Conservation (phyloP, 2,329 filamentous ascomycete genomes). For the Neopestalotiopsis clavispora region DNA sequence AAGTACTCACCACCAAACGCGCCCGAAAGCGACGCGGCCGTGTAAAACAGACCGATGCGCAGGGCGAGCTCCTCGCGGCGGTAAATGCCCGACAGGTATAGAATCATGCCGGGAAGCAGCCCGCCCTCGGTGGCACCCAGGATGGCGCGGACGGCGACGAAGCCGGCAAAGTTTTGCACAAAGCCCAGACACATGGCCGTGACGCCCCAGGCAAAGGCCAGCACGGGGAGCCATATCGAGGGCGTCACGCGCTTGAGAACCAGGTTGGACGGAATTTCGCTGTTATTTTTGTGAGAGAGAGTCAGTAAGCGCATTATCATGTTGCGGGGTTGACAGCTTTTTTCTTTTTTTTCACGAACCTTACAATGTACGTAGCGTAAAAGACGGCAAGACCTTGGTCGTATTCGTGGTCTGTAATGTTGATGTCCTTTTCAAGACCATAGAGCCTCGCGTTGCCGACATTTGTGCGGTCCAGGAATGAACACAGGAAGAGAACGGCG, state of each 20-base stretch:
- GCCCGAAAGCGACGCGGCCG: constrained; percentile 67
- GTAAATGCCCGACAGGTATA: constrained; percentile 70
- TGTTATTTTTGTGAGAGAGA: constrained; percentile 28
- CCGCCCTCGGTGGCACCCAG: constrained; percentile 69
- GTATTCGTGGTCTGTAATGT: constrained; percentile 66
- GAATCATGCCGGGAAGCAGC: constrained; percentile 68
- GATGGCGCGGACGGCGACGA: constrained; percentile 64
- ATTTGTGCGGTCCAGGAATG: constrained; percentile 71
- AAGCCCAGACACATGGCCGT: constrained; percentile 63
- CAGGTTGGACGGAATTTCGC: constrained; percentile 68
- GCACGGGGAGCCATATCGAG: constrained; percentile 61
- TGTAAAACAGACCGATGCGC: constrained; percentile 71
- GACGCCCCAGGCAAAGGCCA: constrained; percentile 62
- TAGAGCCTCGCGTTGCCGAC: constrained; percentile 73
- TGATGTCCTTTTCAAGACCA: constrained; percentile 61
- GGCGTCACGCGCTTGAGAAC: constrained; percentile 66
- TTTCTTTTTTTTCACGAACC: constrained; percentile 40
- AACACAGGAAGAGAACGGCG: constrained; percentile 69
- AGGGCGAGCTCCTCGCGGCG: constrained; percentile 63
- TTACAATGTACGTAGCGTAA: constrained; percentile 67
- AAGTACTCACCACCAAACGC: constrained; percentile 59
- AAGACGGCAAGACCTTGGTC: constrained; percentile 68
- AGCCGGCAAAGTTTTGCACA: constrained; percentile 57
- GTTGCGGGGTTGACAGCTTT: neutral
- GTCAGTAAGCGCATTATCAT: neutral